These are phyloP conservation scores for Colletotrichum lini DNA, from an alignment of 2,329 filamentous ascomycete species.

Conservation along the genomic window DNA sequence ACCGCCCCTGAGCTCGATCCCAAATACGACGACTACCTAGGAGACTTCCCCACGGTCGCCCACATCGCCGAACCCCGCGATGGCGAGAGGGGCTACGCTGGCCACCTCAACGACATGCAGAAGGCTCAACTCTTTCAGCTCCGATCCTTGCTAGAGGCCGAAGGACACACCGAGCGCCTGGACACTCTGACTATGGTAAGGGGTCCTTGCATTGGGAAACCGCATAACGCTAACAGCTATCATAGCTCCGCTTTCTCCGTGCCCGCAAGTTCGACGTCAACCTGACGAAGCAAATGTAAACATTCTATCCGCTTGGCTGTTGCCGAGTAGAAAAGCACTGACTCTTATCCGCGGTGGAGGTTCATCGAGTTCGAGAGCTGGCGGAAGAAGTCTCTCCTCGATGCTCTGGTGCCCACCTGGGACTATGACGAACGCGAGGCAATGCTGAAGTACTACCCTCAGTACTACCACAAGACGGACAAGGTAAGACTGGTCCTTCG, in stretches of 20 bases:
- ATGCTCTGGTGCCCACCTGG: constrained; percentile 84
- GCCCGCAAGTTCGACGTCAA: constrained; percentile 96
- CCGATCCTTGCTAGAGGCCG: constrained; percentile 85
- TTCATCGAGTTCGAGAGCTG: constrained; percentile 92
- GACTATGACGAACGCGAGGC: constrained; percentile 88
- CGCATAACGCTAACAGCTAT: neutral
- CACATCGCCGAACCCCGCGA: constrained; percentile 60
- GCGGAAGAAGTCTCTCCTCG: constrained; percentile 88
- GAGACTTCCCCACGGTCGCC: constrained; percentile 83
- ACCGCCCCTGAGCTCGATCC: constrained; percentile 68
- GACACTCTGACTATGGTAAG: constrained; percentile 92
- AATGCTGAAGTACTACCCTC: constrained; percentile 93
- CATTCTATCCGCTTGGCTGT: no score
- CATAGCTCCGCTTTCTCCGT: constrained; percentile 87
- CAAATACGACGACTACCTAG: constrained; percentile 90
- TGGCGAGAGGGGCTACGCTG: constrained; percentile 83
- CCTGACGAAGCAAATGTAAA: constrained; percentile 86
- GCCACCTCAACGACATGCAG: constrained; percentile 87
- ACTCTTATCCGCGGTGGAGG: constrained; percentile 64
- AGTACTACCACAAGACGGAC: constrained; percentile 99
- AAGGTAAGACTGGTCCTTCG: constrained; percentile 65
- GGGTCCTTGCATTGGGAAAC: constrained; percentile 35
- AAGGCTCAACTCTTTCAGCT: constrained; percentile 92
- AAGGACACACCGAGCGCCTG: constrained; percentile 85
- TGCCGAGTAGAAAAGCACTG: constrained; percentile 32